Evolutionary conservation across 129 eudicot species (phyloP).

Genomic region (Ambrosia trifida): DNA sequence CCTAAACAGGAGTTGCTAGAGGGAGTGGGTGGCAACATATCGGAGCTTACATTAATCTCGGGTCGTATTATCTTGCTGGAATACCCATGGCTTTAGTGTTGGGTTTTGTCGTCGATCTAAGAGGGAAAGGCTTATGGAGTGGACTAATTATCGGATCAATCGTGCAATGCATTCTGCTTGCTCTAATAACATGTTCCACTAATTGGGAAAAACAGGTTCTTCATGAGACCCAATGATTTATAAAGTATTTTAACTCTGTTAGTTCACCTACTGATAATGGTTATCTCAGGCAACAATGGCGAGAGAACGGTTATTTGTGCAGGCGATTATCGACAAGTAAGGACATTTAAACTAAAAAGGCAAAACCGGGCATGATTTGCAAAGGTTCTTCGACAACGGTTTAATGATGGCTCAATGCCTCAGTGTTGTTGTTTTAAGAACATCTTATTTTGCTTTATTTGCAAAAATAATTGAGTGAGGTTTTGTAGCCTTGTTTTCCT

Average conservation of each 20-base stretch:
- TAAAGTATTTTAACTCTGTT: background rate
- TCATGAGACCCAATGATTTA: background rate
- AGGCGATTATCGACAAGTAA: constrained; percentile 9
- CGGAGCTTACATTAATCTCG: constrained; percentile 64
- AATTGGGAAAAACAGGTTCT: constrained; percentile 63
- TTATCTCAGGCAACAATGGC: constrained; percentile 43
- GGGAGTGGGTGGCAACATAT: constrained; percentile 70
- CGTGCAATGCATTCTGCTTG: constrained; percentile 48
- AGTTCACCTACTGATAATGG: background rate
- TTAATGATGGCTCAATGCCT: background rate
- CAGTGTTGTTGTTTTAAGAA: background rate
- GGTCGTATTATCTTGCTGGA: constrained; percentile 56
- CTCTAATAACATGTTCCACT: constrained; percentile 38
- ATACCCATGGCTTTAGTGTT: constrained; percentile 53
- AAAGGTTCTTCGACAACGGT: background rate
- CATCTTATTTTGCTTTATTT: background rate
- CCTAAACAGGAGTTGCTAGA: constrained; percentile 55
- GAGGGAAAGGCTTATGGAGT: constrained; percentile 55
- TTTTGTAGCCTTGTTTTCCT: background rate
- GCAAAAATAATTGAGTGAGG: background rate
- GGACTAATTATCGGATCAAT: constrained; percentile 48
- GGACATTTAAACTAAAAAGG: background rate
- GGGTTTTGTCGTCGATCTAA: constrained; percentile 44
- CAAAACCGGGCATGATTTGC: background rate
- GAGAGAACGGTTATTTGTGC: constrained; percentile 37